Base-by-base conservation (phyloP, 2,329 filamentous ascomycete species). In the Aspergillus sp. region DNA sequence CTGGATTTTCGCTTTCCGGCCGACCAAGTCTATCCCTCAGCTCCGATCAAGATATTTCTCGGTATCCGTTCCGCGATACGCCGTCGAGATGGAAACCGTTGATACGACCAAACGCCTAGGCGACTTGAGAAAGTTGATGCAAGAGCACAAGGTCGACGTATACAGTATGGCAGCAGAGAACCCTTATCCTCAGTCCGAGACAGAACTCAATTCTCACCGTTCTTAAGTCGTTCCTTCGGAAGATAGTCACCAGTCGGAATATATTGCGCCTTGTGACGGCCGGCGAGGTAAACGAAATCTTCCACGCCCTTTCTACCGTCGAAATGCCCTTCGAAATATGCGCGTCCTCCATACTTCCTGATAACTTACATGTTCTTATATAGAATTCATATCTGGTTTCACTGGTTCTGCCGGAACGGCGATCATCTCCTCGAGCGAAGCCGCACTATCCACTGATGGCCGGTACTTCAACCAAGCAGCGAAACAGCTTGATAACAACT, bases 381-480 rank as follows among this genome's bases (percentile, higher is more conserved):
- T 71, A 82, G 92, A 89, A 74, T 97, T 89, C 73, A 96, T 99
- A 69, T 93, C 89, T 64, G 94, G 95, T 28, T 99, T 99, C 78
- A 92, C 92, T 61, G 95, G 95, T 59, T 99, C 95, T 9, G 94
- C 95, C 48, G 95, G 95, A 61, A 96, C 92, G 66, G 95, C 93
- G 45, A 89, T 99, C 54, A 85, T 99, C 60, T 95, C 93, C 2
- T 85, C 87, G 54, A 89, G 92, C 55, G 93, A 93, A 77, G 95
- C 95, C 17, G 92, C 92, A 15, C 82, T 99, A 60, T 92, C 95
- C 13, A 99, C 95, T 31, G 95, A 99, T 76, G 95, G 95, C 31
- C 89, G 95, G 67, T 99, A 99, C 79, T 99, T 98, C 84, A 98
- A 96, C 80, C 95, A 99, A 78, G 95, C 95, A 28, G 83, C 88